Evolutionary conservation across 306 rosid species (phyloP).

Genomic region (Mimosa pudica): DNA sequence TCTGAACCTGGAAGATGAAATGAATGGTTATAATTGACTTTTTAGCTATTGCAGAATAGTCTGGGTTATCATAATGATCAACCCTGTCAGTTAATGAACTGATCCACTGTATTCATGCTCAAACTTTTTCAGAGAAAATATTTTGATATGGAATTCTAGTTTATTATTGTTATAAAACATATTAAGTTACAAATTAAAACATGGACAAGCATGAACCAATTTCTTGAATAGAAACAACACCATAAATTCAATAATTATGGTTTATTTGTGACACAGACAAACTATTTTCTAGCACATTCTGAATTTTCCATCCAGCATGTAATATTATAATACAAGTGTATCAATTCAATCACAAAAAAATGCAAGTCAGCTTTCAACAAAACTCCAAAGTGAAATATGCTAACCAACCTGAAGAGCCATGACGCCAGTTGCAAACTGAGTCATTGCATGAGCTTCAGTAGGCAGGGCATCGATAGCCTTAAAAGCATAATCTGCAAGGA

Average conservation of each 20-base stretch:
- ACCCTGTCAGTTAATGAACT: constrained; percentile 4
- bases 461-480: constrained; percentile 96
- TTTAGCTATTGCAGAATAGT: constrained; percentile 18
- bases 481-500: constrained; percentile 73
- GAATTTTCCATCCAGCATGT: neutral
- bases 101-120: neutral
- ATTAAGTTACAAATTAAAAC: constrained; percentile 15
- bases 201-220: neutral
- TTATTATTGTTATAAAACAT: constrained; percentile 9
- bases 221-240: constrained; percentile 3
- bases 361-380: neutral
- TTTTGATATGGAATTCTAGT: constrained; percentile 5
- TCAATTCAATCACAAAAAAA: constrained; percentile 20
- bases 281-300: neutral
- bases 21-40: constrained; percentile 30
- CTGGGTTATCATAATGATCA: neutral
- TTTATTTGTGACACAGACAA: neutral
- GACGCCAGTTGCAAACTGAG: constrained; percentile 91
- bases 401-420: constrained; percentile 94
- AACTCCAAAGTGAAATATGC: constrained; percentile 31
- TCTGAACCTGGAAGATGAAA: constrained; percentile 70
- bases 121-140: neutral
- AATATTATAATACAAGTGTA: neutral
- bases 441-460: constrained; percentile 88
- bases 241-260: neutral